These are phyloP conservation scores for Carallia pectinifolia DNA, from an alignment of 345 rosid genomes.

Conservation along the genomic window DNA sequence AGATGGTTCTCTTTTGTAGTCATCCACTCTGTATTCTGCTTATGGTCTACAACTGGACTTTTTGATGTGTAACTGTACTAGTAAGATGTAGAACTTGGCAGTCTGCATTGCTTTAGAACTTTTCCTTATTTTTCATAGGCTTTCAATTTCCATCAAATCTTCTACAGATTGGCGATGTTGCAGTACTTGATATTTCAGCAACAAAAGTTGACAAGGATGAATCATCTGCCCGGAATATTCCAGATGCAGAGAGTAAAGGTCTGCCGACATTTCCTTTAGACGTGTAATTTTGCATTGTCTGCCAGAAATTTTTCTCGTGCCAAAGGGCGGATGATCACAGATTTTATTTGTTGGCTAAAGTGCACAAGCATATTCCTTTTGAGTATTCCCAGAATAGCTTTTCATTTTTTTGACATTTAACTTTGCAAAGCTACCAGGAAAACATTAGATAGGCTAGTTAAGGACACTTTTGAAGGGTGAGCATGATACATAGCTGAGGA, in stretches of 20 bases:
- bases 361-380: too few relatives aligned
- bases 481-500: background rate
- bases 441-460: background rate
- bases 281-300: background rate
- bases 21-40: background rate
- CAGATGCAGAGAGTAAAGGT: slow-evolving; percentile 95
- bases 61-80: background rate
- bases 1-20: background rate
- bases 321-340: background rate
- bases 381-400: background rate
- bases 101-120: background rate
- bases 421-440: background rate
- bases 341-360: background rate
- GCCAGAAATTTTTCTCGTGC: background rate
- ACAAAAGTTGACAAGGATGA: slow-evolving; percentile 57
- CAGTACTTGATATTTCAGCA: slow-evolving; percentile 82
- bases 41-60: background rate
- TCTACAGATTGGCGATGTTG: slow-evolving; percentile 78
- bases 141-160: slow-evolving; percentile 18
- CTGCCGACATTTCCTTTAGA: slow-evolving; percentile 17
- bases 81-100: background rate
- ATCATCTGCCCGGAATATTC: slow-evolving; percentile 58
- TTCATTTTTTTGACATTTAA: background rate
- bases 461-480: background rate
- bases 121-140: background rate